Conservation (phyloP, 2,329 filamentous ascomycete genomes). For the Pseudocercospora macadamiae region DNA sequence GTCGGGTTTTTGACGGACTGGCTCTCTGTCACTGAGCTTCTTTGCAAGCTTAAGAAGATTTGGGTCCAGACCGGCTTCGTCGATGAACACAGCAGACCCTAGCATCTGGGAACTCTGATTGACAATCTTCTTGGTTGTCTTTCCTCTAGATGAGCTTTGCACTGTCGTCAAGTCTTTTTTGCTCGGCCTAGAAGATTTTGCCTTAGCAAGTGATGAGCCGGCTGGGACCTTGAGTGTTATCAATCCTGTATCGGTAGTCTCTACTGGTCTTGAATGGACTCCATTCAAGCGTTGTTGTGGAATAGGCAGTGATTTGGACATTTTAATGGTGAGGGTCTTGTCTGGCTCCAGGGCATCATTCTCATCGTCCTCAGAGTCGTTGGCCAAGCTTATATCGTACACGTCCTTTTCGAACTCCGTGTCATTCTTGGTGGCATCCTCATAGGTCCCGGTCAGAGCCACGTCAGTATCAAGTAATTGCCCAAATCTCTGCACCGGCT, state of each 20-base stretch:
- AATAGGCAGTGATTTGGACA: neutral
- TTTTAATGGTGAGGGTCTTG: neutral
- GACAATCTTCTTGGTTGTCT: neutral
- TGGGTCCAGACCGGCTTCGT: constrained; percentile 14
- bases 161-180: no score
- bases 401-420: neutral
- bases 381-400: neutral
- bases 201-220: no score
- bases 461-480: neutral
- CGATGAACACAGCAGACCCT: neutral
- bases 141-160: no score
- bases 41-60: constrained; percentile 25
- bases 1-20: constrained; percentile 35
- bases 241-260: neutral
- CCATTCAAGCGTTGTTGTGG: neutral
- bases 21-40: constrained; percentile 31
- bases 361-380: neutral
- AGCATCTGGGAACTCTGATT: neutral
- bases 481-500: constrained; percentile 2
- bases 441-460: neutral
- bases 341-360: neutral
- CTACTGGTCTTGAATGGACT: neutral
- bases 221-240: no score
- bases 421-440: neutral
- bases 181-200: no score